Percentiles rank a stretch among this genome's conserved stretches.
phyloP scores from a whole-genome alignment of 2,329 filamentous ascomycete genomes.

The Fusarium transvaalense region DNA sequence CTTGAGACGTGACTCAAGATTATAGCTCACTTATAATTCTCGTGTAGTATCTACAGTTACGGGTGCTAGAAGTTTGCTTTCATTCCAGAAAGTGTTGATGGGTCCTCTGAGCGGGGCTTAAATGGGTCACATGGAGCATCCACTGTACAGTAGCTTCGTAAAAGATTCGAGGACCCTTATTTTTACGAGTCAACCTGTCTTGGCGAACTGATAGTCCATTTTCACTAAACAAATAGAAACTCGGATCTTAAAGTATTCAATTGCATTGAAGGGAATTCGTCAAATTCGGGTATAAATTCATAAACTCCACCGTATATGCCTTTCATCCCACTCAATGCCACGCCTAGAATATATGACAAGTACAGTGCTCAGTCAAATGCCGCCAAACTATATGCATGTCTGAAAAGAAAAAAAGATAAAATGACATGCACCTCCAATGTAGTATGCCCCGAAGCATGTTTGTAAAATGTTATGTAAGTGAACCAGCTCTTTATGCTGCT shows the following conservation, averaged over 20 bases:
- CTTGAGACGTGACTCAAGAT: constrained; percentile 4
- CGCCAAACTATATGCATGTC: constrained; percentile 11
- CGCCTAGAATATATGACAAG: constrained; percentile 32
- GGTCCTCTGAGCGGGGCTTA: constrained; percentile 1
- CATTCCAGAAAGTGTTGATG: neutral
- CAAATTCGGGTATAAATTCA: constrained; percentile 42
- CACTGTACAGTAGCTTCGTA: neutral
- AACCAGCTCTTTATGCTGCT: constrained; percentile 26
- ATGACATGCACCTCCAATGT: constrained; percentile 10
- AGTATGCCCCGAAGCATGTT: constrained; percentile 16
- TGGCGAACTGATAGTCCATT: neutral
- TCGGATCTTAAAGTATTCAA: neutral
- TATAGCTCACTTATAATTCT: neutral
- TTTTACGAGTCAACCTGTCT: constrained; percentile 8
- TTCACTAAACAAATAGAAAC: neutral
- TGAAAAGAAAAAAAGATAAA: constrained; percentile 17
- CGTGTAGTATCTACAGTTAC: neutral
- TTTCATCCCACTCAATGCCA: constrained; percentile 13
- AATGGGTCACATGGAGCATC: neutral
- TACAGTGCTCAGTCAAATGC: constrained; percentile 22
- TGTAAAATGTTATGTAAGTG: constrained; percentile 2
- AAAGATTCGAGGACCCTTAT: neutral
- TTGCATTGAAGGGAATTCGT: neutral
- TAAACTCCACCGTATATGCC: constrained; percentile 25
- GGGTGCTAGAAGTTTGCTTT: neutral